Percentiles rank a stretch among this genome's conserved stretches.
Conservation (phyloP, 768 basidiomycete genomes). For the Termitomyces sp. region DNA sequence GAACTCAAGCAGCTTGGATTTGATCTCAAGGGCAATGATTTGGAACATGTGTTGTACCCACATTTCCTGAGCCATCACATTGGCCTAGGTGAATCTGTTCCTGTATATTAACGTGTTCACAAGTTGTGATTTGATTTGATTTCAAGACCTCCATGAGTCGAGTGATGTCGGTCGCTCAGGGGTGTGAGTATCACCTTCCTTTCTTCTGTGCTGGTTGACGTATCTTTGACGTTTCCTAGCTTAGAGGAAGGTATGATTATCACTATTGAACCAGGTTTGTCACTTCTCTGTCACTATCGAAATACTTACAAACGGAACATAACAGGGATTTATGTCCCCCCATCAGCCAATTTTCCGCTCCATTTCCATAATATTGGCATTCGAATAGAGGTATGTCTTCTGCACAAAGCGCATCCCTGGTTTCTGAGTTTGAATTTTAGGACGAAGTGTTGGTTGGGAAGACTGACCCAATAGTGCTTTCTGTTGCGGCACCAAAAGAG, state of each 20-base stretch:
- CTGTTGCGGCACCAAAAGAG: conserved; percentile 79
- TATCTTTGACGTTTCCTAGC: conserved; percentile 27
- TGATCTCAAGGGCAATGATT: conserved; percentile 46
- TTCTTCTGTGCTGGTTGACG: not conserved
- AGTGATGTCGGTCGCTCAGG: conserved; percentile 48
- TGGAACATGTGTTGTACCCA: conserved; percentile 81
- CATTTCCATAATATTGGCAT: conserved; percentile 89
- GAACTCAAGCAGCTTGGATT: conserved; percentile 82
- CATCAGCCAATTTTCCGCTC: conserved; percentile 69
- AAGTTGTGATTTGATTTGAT: not conserved
- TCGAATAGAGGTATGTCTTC: conserved; percentile 67
- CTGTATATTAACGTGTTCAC: not conserved
- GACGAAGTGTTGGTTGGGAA: conserved; percentile 73
- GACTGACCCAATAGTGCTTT: conserved; percentile 56
- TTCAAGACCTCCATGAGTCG: conserved; percentile 85
- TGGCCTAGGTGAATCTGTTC: conserved; percentile 62
- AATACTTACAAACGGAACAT: not conserved
- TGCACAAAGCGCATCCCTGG: not conserved
- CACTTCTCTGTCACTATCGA: not conserved
- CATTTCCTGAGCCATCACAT: conserved; percentile 92
- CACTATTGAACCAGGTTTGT: conserved; percentile 80
- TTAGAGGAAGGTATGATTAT: conserved; percentile 85
- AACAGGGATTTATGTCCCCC: conserved; percentile 83
- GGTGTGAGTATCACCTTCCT: conserved; percentile 31
- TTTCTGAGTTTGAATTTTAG: conserved; percentile 19